Percentiles rank a stretch among this genome's conserved stretches.
These are phyloP conservation scores for Aristolochia contorta DNA, from an alignment of 164 flowering plant genomes.

Conservation along the genomic window DNA sequence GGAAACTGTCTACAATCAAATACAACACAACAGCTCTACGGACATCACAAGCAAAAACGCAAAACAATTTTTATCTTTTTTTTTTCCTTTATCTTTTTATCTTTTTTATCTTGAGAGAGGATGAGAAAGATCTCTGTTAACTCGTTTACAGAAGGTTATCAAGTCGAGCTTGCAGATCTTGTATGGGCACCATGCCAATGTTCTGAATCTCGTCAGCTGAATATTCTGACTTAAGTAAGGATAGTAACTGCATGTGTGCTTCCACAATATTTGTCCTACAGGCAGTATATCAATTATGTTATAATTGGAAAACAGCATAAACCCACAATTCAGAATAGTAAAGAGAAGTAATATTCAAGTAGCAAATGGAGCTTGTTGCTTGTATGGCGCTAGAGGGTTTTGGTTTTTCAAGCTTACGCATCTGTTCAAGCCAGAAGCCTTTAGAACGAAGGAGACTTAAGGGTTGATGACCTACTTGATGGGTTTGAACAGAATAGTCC, in stretches of 20 bases:
- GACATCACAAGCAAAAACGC: no score
- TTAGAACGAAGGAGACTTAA: background rate
- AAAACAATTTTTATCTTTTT: no score
- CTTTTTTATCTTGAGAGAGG: no score
- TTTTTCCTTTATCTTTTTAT: no score
- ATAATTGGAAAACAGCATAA: no score
- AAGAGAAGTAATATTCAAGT: background rate
- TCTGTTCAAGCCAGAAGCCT: background rate
- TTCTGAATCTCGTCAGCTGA: slow-evolving; percentile 51
- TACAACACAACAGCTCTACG: no score
- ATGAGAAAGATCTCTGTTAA: background rate
- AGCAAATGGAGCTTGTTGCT: background rate
- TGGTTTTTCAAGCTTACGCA: background rate
- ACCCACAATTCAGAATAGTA: background rate
- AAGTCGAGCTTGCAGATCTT: slow-evolving; percentile 66
- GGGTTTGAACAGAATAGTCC: slow-evolving; percentile 88
- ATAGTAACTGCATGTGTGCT: slow-evolving; percentile 71
- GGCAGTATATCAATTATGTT: background rate
- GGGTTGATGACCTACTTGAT: slow-evolving; percentile 59
- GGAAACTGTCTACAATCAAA: no score
- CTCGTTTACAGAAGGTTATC: slow-evolving; percentile 48
- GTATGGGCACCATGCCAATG: slow-evolving; percentile 48
- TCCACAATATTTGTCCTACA: slow-evolving; percentile 88
- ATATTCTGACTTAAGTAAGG: slow-evolving; percentile 65
- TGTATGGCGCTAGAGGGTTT: no score